A percentile compares a stretch with the other conserved stretches of the same genome.
Evolutionary conservation across 2,329 filamentous ascomycete species (phyloP).

Genomic region (Fusarium caatingaense): DNA sequence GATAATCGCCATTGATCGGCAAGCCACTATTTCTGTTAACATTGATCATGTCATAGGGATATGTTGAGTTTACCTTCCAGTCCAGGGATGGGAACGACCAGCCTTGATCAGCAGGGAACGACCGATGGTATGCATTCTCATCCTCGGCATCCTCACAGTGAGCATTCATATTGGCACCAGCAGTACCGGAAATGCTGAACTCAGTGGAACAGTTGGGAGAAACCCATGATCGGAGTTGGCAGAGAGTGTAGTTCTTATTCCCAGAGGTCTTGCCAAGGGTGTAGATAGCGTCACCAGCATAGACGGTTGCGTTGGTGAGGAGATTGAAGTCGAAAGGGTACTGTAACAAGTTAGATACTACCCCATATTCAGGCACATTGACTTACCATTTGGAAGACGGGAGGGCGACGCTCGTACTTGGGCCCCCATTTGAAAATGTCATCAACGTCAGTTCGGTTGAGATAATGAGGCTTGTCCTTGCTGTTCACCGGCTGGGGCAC

Average conservation of each 20-base stretch:
- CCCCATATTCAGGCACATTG: neutral
- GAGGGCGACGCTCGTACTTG: conserved; percentile 62
- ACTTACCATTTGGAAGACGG: conserved; percentile 62
- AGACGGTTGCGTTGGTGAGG: conserved; percentile 64
- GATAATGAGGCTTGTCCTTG: conserved; percentile 50
- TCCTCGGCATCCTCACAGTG: conserved; percentile 70
- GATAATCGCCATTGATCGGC: conserved; percentile 65
- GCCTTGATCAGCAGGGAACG: conserved; percentile 47
- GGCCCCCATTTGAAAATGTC: conserved; percentile 76
- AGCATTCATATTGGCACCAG: conserved; percentile 69
- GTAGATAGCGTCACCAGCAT: conserved; percentile 68
- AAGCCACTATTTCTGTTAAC: conserved; percentile 53
- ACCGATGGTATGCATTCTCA: conserved; percentile 64
- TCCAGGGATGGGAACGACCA: conserved; percentile 55
- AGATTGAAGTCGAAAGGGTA: conserved; percentile 74
- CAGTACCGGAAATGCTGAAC: conserved; percentile 66
- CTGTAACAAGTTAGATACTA: conserved; percentile 45
- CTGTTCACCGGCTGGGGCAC: conserved; percentile 50
- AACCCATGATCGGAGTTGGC: conserved; percentile 72
- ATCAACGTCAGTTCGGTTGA: conserved; percentile 72
- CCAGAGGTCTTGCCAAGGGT: conserved; percentile 65
- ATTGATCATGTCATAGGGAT: neutral
- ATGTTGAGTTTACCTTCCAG: conserved; percentile 57
- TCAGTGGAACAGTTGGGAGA: conserved; percentile 75
- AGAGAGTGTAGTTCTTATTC: conserved; percentile 70